Conservation (phyloP, 108 stramenopile species). For the Cylindrotheca fusiformis region DNA sequence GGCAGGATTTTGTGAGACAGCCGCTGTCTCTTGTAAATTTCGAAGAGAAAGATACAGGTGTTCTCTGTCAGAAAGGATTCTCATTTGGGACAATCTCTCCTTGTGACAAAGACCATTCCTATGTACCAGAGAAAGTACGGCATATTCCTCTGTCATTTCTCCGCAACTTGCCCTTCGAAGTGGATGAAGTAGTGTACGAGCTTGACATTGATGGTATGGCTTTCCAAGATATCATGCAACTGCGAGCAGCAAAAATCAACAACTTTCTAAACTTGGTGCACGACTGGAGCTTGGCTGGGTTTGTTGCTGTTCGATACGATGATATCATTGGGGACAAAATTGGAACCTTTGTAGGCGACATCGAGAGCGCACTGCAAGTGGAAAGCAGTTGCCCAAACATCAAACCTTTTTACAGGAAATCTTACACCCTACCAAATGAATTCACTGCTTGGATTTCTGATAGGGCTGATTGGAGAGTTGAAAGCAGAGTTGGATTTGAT, state of each 20-base stretch:
- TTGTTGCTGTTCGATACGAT: slow-evolving; percentile 19
- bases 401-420: slow-evolving; percentile 7
- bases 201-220: slow-evolving; percentile 3
- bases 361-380: background rate
- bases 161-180: slow-evolving; percentile 18
- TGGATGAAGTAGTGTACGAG: slow-evolving; percentile 24
- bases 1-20: slow-evolving; percentile 19
- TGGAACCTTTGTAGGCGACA: slow-evolving; percentile 5
- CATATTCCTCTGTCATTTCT: slow-evolving; percentile 23
- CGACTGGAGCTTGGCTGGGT: slow-evolving; percentile 16
- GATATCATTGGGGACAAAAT: slow-evolving; percentile 13
- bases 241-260: slow-evolving; percentile 19
- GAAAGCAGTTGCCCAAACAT: background rate
- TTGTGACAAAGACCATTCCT: slow-evolving; percentile 13
- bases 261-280: slow-evolving; percentile 12
- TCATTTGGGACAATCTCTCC: slow-evolving; percentile 13
- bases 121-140: slow-evolving; percentile 14
- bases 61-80: slow-evolving; percentile 28
- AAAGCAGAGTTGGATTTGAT: slow-evolving; percentile 18
- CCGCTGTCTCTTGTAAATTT: slow-evolving; percentile 12
- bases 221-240: slow-evolving; percentile 17
- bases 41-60: background rate
- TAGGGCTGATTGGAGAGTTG: slow-evolving; percentile 22
- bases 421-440: slow-evolving; percentile 12
- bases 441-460: slow-evolving; percentile 12